Conservation (phyloP, 2,329 filamentous ascomycete species). For the Lojkania enalia region DNA sequence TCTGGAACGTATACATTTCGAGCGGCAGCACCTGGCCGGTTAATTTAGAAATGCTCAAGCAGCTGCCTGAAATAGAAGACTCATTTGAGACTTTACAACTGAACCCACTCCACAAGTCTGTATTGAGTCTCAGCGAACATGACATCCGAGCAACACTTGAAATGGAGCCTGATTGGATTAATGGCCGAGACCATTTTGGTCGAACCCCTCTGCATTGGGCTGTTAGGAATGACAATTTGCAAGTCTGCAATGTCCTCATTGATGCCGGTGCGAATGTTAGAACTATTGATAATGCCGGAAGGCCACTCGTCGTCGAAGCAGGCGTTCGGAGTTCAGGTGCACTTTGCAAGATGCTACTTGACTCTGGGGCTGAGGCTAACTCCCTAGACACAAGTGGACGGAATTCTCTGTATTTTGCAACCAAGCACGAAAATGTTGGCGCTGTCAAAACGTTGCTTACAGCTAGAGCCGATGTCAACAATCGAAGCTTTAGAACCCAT, state of each 20-base stretch:
- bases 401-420: neutral
- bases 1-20: neutral
- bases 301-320: neutral
- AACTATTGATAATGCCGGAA: neutral
- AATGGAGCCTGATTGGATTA: neutral
- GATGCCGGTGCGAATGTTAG: constrained; percentile 1
- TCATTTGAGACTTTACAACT: neutral
- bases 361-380: neutral
- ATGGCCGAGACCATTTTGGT: constrained; percentile 4
- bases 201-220: constrained; percentile 8
- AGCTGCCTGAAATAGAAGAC: constrained; percentile 1
- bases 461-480: neutral
- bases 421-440: neutral
- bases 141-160: neutral
- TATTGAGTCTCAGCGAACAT: neutral
- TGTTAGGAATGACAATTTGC: neutral
- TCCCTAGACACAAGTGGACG: neutral
- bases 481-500: neutral
- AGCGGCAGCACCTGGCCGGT: neutral
- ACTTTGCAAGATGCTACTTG: neutral
- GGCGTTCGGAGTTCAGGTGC: neutral
- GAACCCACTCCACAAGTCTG: constrained; percentile 4
- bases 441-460: neutral
- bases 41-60: neutral
- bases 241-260: constrained; percentile 1